phyloP scores from a whole-genome alignment of 305 asterid species.

The Solanum hybrid region DNA sequence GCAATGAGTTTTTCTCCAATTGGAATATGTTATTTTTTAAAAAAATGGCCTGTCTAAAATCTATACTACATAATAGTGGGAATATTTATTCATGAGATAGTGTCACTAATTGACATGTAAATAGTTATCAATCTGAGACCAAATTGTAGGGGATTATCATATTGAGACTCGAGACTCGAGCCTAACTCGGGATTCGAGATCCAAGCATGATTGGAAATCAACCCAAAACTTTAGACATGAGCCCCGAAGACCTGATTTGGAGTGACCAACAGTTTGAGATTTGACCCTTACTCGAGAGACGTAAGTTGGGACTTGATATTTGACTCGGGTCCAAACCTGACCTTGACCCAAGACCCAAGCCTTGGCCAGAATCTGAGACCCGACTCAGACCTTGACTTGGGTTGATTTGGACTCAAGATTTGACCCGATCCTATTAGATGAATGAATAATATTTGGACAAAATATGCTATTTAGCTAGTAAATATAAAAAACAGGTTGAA shows the following conservation, averaged over 20 bases:
- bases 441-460: not conserved
- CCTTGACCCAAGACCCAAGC: not conserved
- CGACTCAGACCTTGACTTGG: not conserved
- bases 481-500: not conserved
- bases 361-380: not conserved
- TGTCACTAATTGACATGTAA: not conserved
- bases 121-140: not conserved
- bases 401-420: not conserved
- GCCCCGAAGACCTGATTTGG: too few species aligned
- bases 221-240: not conserved
- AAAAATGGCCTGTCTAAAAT: not conserved
- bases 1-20: not conserved
- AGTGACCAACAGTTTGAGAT: not conserved
- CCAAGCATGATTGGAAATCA: not conserved
- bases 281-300: not conserved
- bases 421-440: not conserved
- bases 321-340: not conserved
- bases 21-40: too few species aligned
- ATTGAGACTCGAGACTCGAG: not conserved
- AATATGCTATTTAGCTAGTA: not conserved
- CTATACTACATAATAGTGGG: not conserved
- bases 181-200: not conserved
- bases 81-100: not conserved
- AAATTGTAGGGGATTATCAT: not conserved
- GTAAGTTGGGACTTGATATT: not conserved